phyloP scores from a whole-genome alignment of 495 filamentous ascomycete species.

The Cetradonia linearis region DNA sequence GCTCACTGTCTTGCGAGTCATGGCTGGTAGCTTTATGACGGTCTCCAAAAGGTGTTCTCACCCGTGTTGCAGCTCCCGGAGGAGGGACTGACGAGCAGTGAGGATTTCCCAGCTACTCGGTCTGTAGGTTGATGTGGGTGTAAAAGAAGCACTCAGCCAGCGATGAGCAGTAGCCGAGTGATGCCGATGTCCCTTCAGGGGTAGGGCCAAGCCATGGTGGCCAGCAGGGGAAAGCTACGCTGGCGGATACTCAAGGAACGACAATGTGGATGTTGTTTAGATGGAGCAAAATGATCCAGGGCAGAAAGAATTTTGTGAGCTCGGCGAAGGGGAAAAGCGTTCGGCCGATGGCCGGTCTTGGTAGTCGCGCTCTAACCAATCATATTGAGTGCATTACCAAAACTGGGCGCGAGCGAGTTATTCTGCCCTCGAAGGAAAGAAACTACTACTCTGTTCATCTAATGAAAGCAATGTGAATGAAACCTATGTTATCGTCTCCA shows the following conservation, averaged over 20 bases:
- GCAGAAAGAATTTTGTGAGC: neutral
- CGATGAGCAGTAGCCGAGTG: conserved; percentile 10
- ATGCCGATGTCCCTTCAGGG: conserved; percentile 16
- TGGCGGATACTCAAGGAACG: neutral
- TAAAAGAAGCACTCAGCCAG: conserved; percentile 6
- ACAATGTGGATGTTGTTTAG: neutral
- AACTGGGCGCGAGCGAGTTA: neutral
- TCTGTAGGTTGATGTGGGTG: neutral
- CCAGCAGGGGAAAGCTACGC: neutral
- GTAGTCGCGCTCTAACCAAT: conserved; percentile 4
- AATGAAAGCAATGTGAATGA: neutral
- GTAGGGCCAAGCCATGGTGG: conserved; percentile 24
- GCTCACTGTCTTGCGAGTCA: conserved; percentile 8
- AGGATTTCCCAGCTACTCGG: neutral
- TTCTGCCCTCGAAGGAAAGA: neutral
- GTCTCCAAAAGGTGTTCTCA: no score
- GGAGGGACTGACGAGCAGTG: neutral
- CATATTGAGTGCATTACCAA: neutral
- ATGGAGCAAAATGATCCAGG: neutral
- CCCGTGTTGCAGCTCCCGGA: neutral
- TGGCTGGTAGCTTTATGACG: neutral
- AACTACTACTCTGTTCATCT: neutral
- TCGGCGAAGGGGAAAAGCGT: neutral
- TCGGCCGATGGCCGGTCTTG: neutral
- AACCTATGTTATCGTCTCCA: neutral